Evolutionary conservation across 305 asterid genomes (phyloP), one percentile per base, ranked within the genome.

Genomic region (Plantago coronopus): DNA sequence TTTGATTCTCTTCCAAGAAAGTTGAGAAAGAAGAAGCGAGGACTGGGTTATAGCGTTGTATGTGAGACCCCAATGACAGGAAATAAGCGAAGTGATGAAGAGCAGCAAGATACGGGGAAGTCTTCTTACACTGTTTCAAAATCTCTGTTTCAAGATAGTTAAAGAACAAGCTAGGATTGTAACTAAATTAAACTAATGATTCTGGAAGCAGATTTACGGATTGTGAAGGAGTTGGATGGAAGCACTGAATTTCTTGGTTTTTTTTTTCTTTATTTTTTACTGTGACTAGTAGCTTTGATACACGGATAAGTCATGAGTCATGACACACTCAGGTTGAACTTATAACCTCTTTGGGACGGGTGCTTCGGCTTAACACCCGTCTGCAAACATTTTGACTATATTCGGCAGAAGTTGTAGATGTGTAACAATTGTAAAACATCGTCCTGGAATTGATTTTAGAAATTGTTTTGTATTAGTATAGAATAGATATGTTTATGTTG

Each of bases 81-180:
- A 74, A 73, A 73, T 54, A 83, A 74, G 40, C 78, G 80, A 54
- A 70, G 70, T 45, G 84, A 69, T 19, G 63, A 72, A 40, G 67
- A 56, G 21, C 54, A 48, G 20, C 57, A 48, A 51, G 69, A 74
- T 72, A 56, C 51, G 25, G 73, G 61, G 34, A 78, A 51, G 60
- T 57, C 76, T 29, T 69, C 83, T 7, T 16, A 47, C 60, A 70
- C 80, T 68, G 95, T 81, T 59, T 82, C 88, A 18, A 91, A 79
- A 81, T 89, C 96, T 63, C 74, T 91, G 81, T 91, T 91, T 74
- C 96, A 85, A 78, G 97, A 87, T 67, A 54, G 60, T 58, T 76
- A 65, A 70, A 43, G 62, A 54, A 18, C 22, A 19, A 4, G 43
- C 8, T 15, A 38, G 43, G 16, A 31, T 62, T 48, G 44, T 16